A percentile compares a stretch with the other conserved stretches of the same genome.
Conservation (phyloP, 31 red algal species). For the Odonthalia washingtoniensis region DNA sequence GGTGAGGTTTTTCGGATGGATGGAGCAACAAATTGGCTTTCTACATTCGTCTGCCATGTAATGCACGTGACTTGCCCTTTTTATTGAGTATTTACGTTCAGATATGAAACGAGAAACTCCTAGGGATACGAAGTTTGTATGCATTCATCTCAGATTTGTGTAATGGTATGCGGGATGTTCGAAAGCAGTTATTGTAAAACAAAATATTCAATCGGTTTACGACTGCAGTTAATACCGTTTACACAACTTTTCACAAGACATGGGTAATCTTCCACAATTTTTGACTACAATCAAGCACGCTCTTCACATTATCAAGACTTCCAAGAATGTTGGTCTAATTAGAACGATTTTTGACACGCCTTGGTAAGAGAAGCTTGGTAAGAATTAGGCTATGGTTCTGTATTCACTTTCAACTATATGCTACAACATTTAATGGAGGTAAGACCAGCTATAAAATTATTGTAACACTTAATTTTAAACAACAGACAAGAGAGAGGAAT, state of each 20-base stretch:
- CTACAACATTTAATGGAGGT: neutral
- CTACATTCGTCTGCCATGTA: slow-evolving; percentile 26
- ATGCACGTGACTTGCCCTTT: neutral
- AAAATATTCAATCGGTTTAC: slow-evolving; percentile 34
- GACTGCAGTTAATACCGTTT: slow-evolving; percentile 35
- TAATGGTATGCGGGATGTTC: slow-evolving; percentile 9
- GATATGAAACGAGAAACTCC: slow-evolving; percentile 39
- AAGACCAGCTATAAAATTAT: neutral
- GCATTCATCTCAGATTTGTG: slow-evolving; percentile 45
- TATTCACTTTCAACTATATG: slow-evolving; percentile 18
- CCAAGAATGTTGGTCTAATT: neutral
- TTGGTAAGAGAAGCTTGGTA: neutral
- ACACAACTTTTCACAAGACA: slow-evolving; percentile 31
- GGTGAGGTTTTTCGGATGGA: slow-evolving; percentile 36
- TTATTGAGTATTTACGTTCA: slow-evolving; percentile 32
- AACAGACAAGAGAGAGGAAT: neutral
- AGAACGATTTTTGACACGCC: neutral
- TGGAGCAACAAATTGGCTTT: slow-evolving; percentile 41
- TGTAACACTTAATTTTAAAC: neutral
- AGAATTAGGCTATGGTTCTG: slow-evolving; percentile 12
- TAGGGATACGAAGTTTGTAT: neutral
- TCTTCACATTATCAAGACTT: slow-evolving; percentile 8
- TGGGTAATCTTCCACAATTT: slow-evolving; percentile 13
- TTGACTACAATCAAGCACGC: slow-evolving; percentile 13
- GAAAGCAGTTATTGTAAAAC: neutral